Evolutionary conservation across 352 stramenopile genomes (phyloP), one percentile per base, ranked within the genome.

Genomic region (Phytopythium aichiense): DNA sequence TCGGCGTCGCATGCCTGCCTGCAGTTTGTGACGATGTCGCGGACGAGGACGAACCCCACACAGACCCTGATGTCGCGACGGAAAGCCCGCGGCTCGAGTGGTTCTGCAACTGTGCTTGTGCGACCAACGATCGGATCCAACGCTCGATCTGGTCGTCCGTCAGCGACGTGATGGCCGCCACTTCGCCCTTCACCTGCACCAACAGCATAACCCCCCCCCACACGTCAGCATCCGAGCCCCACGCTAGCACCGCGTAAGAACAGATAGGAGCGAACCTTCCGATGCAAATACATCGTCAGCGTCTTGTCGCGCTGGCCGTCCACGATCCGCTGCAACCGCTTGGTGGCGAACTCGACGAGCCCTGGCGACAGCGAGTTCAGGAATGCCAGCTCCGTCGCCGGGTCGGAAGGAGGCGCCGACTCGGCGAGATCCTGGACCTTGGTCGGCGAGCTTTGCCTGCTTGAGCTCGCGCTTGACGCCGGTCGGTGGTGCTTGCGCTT

Each of bases 141-240:
- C 87, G 71, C 50, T 93, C 81, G 11, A 91, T 67, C 23, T 91
- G 67, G 8, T 76, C 63, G 18, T 88, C 78, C 4, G 66, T 77
- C 3, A 93, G 64, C 12, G 74, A 87, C 2, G 84, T 86, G 53
- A 91, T 73, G 7, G 77, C 81, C 8, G 71, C 63, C 16, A 91
- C 50, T 54, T 91, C 74, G 6, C 68, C 64, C 30, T 83, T 79
- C 15, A 60, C 69, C n/a, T 66, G 40, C 31, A 46, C 18, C 13
- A 51, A 20, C 16, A 54, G 23, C n/a, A 12, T 35, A 43, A 7
- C 28, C 23, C 6, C 28, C 23, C 6, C 15, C 16, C 20, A 49
- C 42, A 1, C 16, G 40, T 49, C 42, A 49, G 22, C n/a, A 49
- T 1, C n/a, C 42, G n/a, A 25, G 25, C 9, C 0, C n/a, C 8